phyloP scores from a whole-genome alignment of 345 rosid genomes.

The Nephelium lappaceum region DNA sequence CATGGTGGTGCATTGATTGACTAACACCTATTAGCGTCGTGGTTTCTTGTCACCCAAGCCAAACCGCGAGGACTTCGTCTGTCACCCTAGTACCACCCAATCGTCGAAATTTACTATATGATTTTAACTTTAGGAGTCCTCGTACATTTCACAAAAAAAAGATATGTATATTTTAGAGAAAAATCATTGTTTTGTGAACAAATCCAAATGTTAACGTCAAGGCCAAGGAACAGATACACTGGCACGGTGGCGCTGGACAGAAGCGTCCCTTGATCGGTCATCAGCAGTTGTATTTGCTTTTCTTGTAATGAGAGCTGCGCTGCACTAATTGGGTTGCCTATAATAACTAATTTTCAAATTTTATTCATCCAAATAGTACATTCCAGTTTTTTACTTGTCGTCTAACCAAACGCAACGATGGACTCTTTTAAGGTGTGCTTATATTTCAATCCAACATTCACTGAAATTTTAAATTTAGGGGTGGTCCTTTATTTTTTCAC shows the following conservation, averaged over 20 bases:
- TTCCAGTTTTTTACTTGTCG: too few species aligned
- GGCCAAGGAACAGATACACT: not conserved
- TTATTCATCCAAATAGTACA: not conserved
- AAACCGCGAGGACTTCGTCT: not conserved
- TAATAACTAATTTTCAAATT: too few species aligned
- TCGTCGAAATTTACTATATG: too few species aligned
- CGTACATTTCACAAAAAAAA: not conserved
- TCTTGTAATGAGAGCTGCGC: not conserved
- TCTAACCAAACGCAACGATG: too few species aligned
- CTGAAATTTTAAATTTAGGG: too few species aligned
- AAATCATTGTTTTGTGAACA: not conserved
- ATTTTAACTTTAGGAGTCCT: not conserved
- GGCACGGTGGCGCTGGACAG: not conserved
- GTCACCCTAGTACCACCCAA: not conserved
- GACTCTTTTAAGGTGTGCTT: too few species aligned
- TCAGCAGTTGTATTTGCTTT: not conserved
- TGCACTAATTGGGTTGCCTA: not conserved
- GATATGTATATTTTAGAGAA: too few species aligned
- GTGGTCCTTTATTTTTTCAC: too few species aligned
- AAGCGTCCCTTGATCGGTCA: not conserved
- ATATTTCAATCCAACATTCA: not conserved
- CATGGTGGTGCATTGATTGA: not conserved
- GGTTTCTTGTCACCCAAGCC: constrained; percentile 15
- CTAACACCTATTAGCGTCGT: too few species aligned
- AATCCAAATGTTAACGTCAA: not conserved